These are phyloP conservation scores for sorghum (Sorghum bicolor) DNA, from an alignment of 176 grass and related monocot species.

Conservation along the genomic window Sorghum_bicolor_NCBIv3 NC_012879.2:9970501-9971000, in stretches of 20 bases:
- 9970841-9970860: conserved; percentile 5
- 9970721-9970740: neutral
- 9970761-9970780: conserved; percentile 1
- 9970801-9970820: conserved; percentile 16
- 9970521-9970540: conserved; percentile 51
- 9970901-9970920: conserved; percentile 20
- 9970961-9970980: conserved; percentile 52
- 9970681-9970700: neutral
- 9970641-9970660: neutral
- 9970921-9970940: conserved; percentile 4
- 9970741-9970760: neutral
- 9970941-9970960: conserved; percentile 27
- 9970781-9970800: conserved; percentile 11
- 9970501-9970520: conserved; percentile 69
- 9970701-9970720: conserved; percentile 10
- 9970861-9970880: conserved; percentile 27
- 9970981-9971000: conserved; percentile 73
- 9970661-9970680: conserved; percentile 9
- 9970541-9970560: conserved; percentile 59
- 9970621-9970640: conserved; percentile 13
- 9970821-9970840: conserved; percentile 15
- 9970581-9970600: conserved; percentile 34
- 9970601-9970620: conserved; percentile 9
- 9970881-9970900: conserved; percentile 5
- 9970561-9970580: conserved; percentile 30